Conservation (phyloP, 2,329 filamentous ascomycete species). For the Penicillium corylophilum region DNA sequence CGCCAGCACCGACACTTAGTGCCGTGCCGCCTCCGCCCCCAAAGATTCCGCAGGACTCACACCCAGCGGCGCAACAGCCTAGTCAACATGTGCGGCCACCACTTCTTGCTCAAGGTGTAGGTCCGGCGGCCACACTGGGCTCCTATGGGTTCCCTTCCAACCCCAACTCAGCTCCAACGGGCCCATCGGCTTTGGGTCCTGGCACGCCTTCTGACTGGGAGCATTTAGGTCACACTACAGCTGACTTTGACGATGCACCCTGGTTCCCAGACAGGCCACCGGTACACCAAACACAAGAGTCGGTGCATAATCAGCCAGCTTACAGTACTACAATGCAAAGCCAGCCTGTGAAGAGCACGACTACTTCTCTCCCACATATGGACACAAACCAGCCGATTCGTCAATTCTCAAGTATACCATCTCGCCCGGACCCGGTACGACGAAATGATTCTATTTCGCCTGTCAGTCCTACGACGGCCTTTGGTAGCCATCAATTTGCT, state of each 20-base stretch:
- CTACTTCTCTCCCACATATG: constrained; percentile 6
- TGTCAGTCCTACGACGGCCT: constrained; percentile 22
- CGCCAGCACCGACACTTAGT: constrained; percentile 5
- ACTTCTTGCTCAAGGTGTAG: constrained; percentile 17
- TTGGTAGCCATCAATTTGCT: constrained; percentile 13
- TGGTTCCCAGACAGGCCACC: constrained; percentile 22
- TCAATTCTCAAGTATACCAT: background rate
- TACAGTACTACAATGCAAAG: constrained; percentile 10
- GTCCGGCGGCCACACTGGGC: constrained; percentile 17
- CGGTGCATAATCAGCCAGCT: constrained; percentile 12
- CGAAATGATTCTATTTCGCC: constrained; percentile 19
- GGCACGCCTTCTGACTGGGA: constrained; percentile 51
- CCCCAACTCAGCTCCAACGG: constrained; percentile 18
- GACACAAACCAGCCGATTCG: constrained; percentile 8
- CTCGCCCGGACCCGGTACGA: constrained; percentile 2
- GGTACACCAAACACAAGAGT: constrained; percentile 3
- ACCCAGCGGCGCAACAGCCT: constrained; percentile 28
- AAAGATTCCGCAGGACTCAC: constrained; percentile 42
- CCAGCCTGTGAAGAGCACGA: constrained; percentile 2
- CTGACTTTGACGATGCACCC: constrained; percentile 38
- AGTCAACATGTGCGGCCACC: constrained; percentile 17
- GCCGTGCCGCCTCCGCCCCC: constrained; percentile 40
- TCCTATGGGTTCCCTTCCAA: constrained; percentile 17
- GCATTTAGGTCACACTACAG: constrained; percentile 38
- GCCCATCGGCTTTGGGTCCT: constrained; percentile 40